Base-by-base conservation (phyloP, 805 yeast genomes). In the Wickerhamomyces bovis region DNA sequence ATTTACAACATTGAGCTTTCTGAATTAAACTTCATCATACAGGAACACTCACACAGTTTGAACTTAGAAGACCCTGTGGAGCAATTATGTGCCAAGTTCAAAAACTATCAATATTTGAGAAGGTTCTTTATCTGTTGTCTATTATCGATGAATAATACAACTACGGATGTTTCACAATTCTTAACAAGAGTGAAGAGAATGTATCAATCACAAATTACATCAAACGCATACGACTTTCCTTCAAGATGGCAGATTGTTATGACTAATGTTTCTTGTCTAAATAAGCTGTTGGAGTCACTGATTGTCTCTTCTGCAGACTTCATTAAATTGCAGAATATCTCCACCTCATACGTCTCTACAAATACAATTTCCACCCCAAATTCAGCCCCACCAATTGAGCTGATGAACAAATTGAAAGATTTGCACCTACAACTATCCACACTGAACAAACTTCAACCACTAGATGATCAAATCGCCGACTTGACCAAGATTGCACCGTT, bases 91-190 rank as follows among this genome's bases (percentile, higher is more conserved):
- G 44, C 45, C 4, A 69, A 63, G 38, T 53, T 70, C 23, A 55
- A 61, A 40, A 64, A 67, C 45, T 58, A 69, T 12, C 72, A 70
- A 30, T 51, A 63, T 26, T 45, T 74, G 39, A 63, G 76, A 45
- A 65, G 75, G n/a, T 67, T 72, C 40, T 56, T 70, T 43, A 57
- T 76, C 3, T 73, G 78, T 56, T 62, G 70, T 36, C 49, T 75
- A 19, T 49, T 76, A 39, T 68, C 78, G 1, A 53, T 45, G 44
- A 42, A 39, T 57, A 51, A 53, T 51, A 58, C 39, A 51, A 49
- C 38, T 21, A 40, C 21, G 50, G 64, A 64, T 53, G 56, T 23
- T 39, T 50, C 45, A 47, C 5, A 19, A 28, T 53, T 51, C 40
- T 33, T 44, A 20, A 7, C n/a, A 2, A 47, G 51, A n/a, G 38